Percentiles rank a stretch among this genome's conserved stretches.
These are phyloP conservation scores for Gnetum montanum DNA, from an alignment of 75 land plant species.

Conservation along the genomic window DNA sequence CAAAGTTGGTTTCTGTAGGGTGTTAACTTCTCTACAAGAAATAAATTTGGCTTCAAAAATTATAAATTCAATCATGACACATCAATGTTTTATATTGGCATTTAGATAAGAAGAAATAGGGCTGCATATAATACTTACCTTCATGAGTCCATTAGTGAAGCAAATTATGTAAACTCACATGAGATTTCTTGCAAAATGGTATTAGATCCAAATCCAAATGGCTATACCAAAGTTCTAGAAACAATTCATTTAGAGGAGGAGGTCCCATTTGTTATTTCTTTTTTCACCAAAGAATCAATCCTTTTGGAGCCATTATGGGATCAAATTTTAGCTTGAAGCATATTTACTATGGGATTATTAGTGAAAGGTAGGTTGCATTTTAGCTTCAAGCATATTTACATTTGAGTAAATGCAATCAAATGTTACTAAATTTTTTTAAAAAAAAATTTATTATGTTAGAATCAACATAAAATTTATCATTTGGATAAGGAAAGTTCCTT, in stretches of 20 bases:
- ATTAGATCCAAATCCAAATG: slow-evolving; percentile 95
- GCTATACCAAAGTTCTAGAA: slow-evolving; percentile 96
- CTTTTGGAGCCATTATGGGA: slow-evolving; percentile 62
- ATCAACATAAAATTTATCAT: no score
- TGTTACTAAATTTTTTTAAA: no score
- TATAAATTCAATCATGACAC: slow-evolving; percentile 86
- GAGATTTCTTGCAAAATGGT: slow-evolving; percentile 99
- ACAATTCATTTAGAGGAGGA: slow-evolving; percentile 91
- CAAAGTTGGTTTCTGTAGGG: slow-evolving; percentile 36
- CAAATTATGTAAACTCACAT: slow-evolving; percentile 96
- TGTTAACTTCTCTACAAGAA: slow-evolving; percentile 70
- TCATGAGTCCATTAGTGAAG: slow-evolving; percentile 93
- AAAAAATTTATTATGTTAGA: no score
- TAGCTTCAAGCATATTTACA: no score
- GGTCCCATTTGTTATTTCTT: slow-evolving; percentile 94
- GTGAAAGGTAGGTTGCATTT: no score
- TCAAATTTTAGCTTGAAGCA: no score
- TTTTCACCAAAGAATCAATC: slow-evolving; percentile 93
- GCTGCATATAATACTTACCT: slow-evolving; percentile 85
- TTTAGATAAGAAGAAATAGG: slow-evolving; percentile 89
- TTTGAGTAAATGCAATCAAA: no score
- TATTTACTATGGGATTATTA: no score
- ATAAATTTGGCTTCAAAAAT: slow-evolving; percentile 63
- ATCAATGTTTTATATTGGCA: slow-evolving; percentile 85
- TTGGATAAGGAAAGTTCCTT: no score